Evolutionary conservation across 2,329 filamentous ascomycete species (phyloP).

Genomic region (Arthrinium phaeospermum): DNA sequence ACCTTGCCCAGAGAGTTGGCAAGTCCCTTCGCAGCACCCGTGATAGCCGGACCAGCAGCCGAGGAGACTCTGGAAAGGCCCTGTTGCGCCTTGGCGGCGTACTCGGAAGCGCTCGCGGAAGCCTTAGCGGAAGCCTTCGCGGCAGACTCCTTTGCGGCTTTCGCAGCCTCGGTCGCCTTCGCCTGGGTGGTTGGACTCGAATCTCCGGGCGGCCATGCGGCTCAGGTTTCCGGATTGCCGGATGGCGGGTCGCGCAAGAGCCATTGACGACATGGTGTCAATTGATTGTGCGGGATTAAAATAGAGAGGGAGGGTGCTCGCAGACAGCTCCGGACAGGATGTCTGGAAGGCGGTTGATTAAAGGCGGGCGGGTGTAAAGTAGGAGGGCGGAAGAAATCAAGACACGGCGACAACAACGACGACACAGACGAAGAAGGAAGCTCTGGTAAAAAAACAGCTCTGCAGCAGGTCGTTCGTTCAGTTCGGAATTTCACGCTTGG

Average conservation of each 20-base stretch:
- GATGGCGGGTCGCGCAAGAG: constrained; percentile 39
- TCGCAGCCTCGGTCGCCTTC: constrained; percentile 48
- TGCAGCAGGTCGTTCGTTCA: constrained; percentile 14
- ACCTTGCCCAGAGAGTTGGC: constrained; percentile 73
- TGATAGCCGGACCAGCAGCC: constrained; percentile 78
- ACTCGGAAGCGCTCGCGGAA: constrained; percentile 49
- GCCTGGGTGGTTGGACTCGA: constrained; percentile 61
- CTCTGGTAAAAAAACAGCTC: constrained; percentile 19
- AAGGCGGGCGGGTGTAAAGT: constrained; percentile 13
- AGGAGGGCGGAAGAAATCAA: constrained; percentile 15
- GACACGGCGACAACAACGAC: constrained; percentile 13
- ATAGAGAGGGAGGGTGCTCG: constrained; percentile 18
- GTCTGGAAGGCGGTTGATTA: constrained; percentile 25
- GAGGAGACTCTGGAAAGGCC: constrained; percentile 82
- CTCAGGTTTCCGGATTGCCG: constrained; percentile 35
- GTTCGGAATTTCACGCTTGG: constrained; percentile 24
- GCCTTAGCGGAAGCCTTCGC: constrained; percentile 50
- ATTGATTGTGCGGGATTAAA: constrained; percentile 18
- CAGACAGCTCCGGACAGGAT: constrained; percentile 22
- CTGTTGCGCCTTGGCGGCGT: constrained; percentile 73
- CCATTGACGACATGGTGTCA: constrained; percentile 35
- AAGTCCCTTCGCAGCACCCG: constrained; percentile 72
- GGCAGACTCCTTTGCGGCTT: constrained; percentile 42
- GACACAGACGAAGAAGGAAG: constrained; percentile 15
- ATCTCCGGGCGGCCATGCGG: constrained; percentile 57